Evolutionary conservation across 352 stramenopile species (phyloP).

Genomic region (Phytophthora macrochlamydospora): DNA sequence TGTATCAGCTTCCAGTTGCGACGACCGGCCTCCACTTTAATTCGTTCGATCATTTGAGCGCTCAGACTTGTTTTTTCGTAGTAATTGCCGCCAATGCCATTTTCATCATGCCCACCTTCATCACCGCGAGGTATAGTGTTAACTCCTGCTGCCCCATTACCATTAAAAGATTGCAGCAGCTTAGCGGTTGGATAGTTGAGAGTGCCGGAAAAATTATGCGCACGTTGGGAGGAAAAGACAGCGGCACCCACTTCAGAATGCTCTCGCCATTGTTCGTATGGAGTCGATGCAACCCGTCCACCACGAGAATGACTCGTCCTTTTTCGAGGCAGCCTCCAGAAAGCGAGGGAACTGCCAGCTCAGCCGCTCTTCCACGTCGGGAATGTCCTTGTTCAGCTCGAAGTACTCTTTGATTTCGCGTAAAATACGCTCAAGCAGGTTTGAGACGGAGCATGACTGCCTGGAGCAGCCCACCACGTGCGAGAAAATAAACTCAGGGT

Average conservation of each 20-base stretch:
- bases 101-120: constrained; percentile 22
- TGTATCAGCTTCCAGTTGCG: constrained; percentile 78
- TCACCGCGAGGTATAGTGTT: constrained; percentile 11
- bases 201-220: constrained; percentile 85
- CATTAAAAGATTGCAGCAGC: constrained; percentile 30
- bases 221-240: constrained; percentile 88
- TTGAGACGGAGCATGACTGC: constrained; percentile 86
- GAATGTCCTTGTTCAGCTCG: constrained; percentile 86
- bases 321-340: constrained; percentile 89
- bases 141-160: constrained; percentile 2
- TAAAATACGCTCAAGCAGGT: constrained; percentile 87
- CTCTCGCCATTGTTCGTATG: constrained; percentile 87
- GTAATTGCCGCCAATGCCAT: constrained; percentile 45
- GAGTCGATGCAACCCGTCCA: constrained; percentile 89
- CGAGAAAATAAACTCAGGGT: constrained; percentile 90
- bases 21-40: constrained; percentile 81
- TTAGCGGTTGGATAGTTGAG: constrained; percentile 55
- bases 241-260: constrained; percentile 92
- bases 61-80: constrained; percentile 63
- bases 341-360: constrained; percentile 93
- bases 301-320: constrained; percentile 88
- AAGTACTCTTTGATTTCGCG: constrained; percentile 92
- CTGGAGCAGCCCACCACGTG: constrained; percentile 90
- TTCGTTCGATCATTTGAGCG: constrained; percentile 82
- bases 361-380: constrained; percentile 85